phyloP scores from a whole-genome alignment of 2,329 filamentous ascomycete genomes.

The Alternaria hordeiaustralica region DNA sequence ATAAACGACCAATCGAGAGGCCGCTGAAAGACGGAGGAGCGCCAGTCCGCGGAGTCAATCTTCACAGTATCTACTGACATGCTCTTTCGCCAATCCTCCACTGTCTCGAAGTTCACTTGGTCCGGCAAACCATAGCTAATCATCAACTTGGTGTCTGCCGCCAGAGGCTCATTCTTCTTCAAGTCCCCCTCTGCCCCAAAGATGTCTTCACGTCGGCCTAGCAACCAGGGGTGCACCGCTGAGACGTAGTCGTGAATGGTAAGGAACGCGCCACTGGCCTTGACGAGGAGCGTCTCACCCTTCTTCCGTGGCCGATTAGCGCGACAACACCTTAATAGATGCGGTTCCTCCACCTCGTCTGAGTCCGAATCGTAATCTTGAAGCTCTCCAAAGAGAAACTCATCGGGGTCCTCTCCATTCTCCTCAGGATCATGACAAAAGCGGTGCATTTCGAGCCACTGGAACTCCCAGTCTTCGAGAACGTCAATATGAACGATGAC shows the following conservation, averaged over 20 bases:
- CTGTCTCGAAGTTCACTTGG: background rate
- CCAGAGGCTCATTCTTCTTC: background rate
- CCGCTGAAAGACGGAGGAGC: background rate
- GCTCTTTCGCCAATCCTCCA: background rate
- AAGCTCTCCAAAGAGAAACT: background rate
- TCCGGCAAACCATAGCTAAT: background rate
- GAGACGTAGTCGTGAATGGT: background rate
- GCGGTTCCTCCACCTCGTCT: background rate
- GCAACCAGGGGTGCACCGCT: background rate
- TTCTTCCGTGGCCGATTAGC: background rate
- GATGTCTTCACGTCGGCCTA: background rate
- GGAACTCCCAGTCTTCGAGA: background rate
- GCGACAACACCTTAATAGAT: background rate
- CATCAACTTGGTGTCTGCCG: background rate
- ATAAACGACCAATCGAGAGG: background rate
- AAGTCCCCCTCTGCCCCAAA: background rate
- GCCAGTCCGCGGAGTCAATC: background rate
- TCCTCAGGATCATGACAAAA: background rate
- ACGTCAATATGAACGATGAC: background rate
- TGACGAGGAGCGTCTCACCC: background rate
- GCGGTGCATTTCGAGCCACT: background rate
- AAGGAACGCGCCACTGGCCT: background rate
- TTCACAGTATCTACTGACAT: background rate
- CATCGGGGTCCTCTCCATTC: background rate
- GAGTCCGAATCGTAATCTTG: background rate